These are phyloP conservation scores for Diutina pseudorugosa DNA, from an alignment of 1,139 yeast species.

Conservation along the genomic window DNA sequence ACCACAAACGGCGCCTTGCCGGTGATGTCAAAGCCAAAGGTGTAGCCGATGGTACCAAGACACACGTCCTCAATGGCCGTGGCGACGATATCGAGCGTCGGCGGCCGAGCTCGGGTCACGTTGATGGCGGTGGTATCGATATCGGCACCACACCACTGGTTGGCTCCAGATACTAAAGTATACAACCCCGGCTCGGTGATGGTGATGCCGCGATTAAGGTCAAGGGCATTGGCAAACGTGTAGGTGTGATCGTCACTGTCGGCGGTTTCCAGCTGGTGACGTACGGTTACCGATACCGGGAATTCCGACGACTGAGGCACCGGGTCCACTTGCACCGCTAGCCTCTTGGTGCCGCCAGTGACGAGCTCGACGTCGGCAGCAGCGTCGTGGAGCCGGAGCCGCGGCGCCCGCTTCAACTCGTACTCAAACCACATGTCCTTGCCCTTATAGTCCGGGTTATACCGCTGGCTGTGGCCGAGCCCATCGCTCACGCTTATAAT, in stretches of 20 bases:
- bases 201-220: slow-evolving; percentile 20
- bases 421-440: slow-evolving; percentile 42
- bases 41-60: slow-evolving; percentile 79
- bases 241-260: slow-evolving; percentile 16
- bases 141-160: slow-evolving; percentile 52
- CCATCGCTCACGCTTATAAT: slow-evolving; percentile 62
- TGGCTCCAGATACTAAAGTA: slow-evolving; percentile 35
- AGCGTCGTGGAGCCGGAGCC: slow-evolving; percentile 23
- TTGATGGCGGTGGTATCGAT: slow-evolving; percentile 19
- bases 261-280: too few species aligned
- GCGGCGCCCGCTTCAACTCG: slow-evolving; percentile 54
- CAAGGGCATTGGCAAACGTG: slow-evolving; percentile 20
- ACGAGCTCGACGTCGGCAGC: slow-evolving; percentile 31
- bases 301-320: neutral
- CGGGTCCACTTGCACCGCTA: slow-evolving; percentile 13
- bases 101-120: slow-evolving; percentile 25
- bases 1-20: slow-evolving; percentile 81
- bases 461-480: slow-evolving; percentile 56
- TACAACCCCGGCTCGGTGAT: slow-evolving; percentile 56
- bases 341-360: slow-evolving; percentile 22
- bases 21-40: slow-evolving; percentile 52
- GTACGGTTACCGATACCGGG: neutral
- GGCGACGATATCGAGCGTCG: slow-evolving; percentile 40
- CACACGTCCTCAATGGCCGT: slow-evolving; percentile 70
- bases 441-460: slow-evolving; percentile 32